Evolutionary conservation across 805 yeast genomes (phyloP), one percentile per base, ranked within the genome.

Genomic region (Nakazawaea molendinolei): DNA sequence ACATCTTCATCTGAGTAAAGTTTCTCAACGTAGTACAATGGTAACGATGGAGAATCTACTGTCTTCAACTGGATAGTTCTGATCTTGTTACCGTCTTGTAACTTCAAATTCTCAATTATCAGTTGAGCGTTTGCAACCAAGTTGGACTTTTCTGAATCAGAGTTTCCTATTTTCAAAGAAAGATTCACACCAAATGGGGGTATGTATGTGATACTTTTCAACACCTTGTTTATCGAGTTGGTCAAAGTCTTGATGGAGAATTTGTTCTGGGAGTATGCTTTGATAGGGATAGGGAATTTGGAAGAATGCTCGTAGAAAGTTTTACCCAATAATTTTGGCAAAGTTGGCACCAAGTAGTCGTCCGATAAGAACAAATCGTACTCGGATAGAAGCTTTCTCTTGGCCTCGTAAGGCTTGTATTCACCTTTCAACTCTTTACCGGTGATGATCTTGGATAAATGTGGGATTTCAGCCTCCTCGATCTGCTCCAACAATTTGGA

Each of bases 311-410:
- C 67, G 54, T 76, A 83, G 53, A 87, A 92, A 3, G 74, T 66
- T 60, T 85, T 84, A 38, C 97, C 96, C 45, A 92, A 64, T 24
- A 84, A 61, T 48, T 79, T 76, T 32, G 98, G 98, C 60, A 92
- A 69, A 41, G 84, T 66, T 20, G 87, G 76, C 36, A 86, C 67
- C 31, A 90, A 65, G 24, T 80, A 78, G 44, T 87, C 95, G 60
- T 92, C 98, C 36, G 86, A 79, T 28, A 92, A 54, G 57, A 92
- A 85, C 42, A 86, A 46, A 49, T 87, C 95, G 53, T 74, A 84
- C 40, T 75, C 77, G 12, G 67, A 56, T 28, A 70, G 59, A 42
- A 92, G 74, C 44, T 77, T 79, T 56, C 97, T 78, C 57, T 87
- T 79, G 41, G 87, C 79, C 59, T 92, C 97, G 50, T 65, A 92